Evolutionary conservation across 768 basidiomycete genomes (phyloP).

Genomic region (Boletus vinaceobasis): DNA sequence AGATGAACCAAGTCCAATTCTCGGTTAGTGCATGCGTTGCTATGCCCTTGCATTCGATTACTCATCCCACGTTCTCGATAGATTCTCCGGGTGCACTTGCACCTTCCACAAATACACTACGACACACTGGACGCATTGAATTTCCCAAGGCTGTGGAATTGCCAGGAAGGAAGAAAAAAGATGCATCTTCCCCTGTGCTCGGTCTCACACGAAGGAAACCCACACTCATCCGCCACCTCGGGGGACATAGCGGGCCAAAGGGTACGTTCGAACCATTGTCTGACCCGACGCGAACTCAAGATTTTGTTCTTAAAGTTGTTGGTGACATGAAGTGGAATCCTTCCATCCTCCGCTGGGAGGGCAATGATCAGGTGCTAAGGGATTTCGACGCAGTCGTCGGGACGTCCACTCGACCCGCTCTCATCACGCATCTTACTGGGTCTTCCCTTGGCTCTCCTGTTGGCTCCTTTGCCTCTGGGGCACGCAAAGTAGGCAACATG

Average conservation of each 20-base stretch:
- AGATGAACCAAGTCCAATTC: slow-evolving; percentile 35
- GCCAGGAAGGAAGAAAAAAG: slow-evolving; percentile 55
- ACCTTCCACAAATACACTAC: slow-evolving; percentile 51
- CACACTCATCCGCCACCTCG: slow-evolving; percentile 83
- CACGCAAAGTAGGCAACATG: slow-evolving; percentile 96
- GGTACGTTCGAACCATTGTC: slow-evolving; percentile 42
- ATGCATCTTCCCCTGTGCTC: slow-evolving; percentile 41
- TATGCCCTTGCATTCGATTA: background rate
- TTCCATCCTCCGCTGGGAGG: slow-evolving; percentile 87
- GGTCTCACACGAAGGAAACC: slow-evolving; percentile 66
- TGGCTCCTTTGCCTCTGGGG: slow-evolving; percentile 69
- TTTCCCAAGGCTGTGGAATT: slow-evolving; percentile 42
- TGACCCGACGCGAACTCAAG: slow-evolving; percentile 12
- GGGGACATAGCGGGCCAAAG: slow-evolving; percentile 64
- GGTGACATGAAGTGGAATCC: slow-evolving; percentile 99
- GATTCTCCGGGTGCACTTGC: slow-evolving; percentile 30
- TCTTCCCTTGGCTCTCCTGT: slow-evolving; percentile 82
- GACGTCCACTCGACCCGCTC: slow-evolving; percentile 85
- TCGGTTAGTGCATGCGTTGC: slow-evolving; percentile 37
- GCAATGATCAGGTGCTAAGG: slow-evolving; percentile 87
- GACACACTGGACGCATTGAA: slow-evolving; percentile 57
- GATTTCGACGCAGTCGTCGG: slow-evolving; percentile 83
- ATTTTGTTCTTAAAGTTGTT: slow-evolving; percentile 52
- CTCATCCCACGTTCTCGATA: slow-evolving; percentile 6
- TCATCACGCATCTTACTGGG: slow-evolving; percentile 91